These are phyloP conservation scores for Trichoderma koningii DNA, from an alignment of 2,329 filamentous ascomycete species.

Conservation along the genomic window DNA sequence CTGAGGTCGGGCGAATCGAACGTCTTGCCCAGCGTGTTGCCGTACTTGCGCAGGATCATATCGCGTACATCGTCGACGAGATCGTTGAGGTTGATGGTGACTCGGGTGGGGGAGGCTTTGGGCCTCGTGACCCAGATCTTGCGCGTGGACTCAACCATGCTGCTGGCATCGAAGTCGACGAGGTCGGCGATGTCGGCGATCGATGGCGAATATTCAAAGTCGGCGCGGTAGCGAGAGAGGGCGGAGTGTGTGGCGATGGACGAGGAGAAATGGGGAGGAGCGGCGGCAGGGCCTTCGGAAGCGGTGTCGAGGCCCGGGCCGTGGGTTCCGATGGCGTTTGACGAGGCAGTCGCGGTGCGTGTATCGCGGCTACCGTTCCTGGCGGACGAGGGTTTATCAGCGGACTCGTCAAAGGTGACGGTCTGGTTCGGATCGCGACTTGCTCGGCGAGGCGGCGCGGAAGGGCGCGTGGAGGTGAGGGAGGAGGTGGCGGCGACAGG, in stretches of 20 bases:
- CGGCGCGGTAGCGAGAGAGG: constrained; percentile 34
- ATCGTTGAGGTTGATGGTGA: constrained; percentile 83
- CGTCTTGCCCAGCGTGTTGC: constrained; percentile 83
- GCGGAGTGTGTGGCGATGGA: constrained; percentile 27
- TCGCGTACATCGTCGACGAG: constrained; percentile 94
- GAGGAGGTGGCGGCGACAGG: not conserved
- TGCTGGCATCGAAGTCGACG: constrained; percentile 45
- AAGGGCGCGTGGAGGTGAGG: constrained; percentile 15
- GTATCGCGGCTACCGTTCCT: not conserved
- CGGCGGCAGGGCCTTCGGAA: not conserved
- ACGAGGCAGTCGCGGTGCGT: not conserved
- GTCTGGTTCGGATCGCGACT: constrained; percentile 22
- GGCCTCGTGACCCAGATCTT: constrained; percentile 96
- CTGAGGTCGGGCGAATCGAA: constrained; percentile 91
- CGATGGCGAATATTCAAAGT: constrained; percentile 4
- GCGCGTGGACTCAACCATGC: constrained; percentile 66
- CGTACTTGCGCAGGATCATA: constrained; percentile 88
- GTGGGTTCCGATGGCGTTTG: not conserved
- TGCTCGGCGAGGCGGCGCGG: constrained; percentile 33
- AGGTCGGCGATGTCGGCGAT: constrained; percentile 6
- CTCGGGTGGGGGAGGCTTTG: constrained; percentile 80
- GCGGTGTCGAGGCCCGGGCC: not conserved
- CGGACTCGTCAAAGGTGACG: constrained; percentile 12
- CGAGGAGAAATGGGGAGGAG: not conserved
- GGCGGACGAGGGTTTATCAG: not conserved